phyloP scores from a whole-genome alignment of 23 red algal genomes.

The Gracilaria gracilis region DNA sequence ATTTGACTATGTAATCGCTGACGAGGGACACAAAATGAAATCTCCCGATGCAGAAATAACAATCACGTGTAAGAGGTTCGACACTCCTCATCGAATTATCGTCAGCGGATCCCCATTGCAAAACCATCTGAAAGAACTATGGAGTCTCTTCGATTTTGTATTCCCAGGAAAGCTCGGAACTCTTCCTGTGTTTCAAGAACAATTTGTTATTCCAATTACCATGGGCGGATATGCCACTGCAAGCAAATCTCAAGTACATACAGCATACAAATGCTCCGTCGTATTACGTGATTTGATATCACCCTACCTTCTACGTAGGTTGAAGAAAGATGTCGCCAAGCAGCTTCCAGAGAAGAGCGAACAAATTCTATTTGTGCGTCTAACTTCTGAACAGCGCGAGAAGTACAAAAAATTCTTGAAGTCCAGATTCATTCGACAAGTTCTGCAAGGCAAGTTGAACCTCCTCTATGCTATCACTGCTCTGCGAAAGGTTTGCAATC shows the following conservation, averaged over 20 bases:
- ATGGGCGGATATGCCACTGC: conserved; percentile 94
- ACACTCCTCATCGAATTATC: conserved; percentile 94
- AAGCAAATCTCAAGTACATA: conserved; percentile 88
- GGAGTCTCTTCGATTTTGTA: conserved; percentile 98
- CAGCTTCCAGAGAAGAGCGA: conserved; percentile 94
- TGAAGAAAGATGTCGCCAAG: conserved; percentile 96
- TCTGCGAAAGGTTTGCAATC: conserved; percentile 98
- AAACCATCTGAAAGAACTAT: conserved; percentile 95
- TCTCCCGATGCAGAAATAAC: conserved; percentile 98
- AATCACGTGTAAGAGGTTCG: conserved; percentile 84
- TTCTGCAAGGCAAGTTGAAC: conserved; percentile 76
- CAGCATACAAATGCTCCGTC: conserved; percentile 91
- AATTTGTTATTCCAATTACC: conserved; percentile 95
- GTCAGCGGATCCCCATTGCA: conserved; percentile 95
- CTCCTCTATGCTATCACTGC: conserved; percentile 84
- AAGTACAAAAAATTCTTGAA: conserved; percentile 85
- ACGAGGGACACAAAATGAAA: conserved; percentile 97
- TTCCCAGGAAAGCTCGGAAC: conserved; percentile 98
- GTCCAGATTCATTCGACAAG: conserved; percentile 75
- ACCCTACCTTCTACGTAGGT: conserved; percentile 89
- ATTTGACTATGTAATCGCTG: conserved; percentile 94
- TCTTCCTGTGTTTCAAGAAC: conserved; percentile 87
- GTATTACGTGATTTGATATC: conserved; percentile 86
- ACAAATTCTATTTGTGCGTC: conserved; percentile 89
- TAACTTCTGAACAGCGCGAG: conserved; percentile 86